Evolutionary conservation across 1,284 basidiomycete species (phyloP), one percentile per base, ranked within the genome.

Genomic region (Singerocomus rubriflavus): DNA sequence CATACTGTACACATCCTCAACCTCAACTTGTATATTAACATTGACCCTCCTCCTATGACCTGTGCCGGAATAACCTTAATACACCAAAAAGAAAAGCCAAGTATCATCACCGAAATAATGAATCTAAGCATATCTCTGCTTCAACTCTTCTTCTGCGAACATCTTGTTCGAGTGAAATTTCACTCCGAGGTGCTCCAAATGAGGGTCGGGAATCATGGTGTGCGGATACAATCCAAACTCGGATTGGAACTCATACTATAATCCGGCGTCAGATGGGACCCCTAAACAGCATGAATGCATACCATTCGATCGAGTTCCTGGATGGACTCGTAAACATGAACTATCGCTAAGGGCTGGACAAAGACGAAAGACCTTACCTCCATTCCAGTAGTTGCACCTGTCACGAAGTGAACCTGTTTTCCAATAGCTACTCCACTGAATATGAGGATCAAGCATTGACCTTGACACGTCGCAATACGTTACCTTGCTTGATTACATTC

Each of bases 231-330:
- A 33, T 14, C 63, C 61, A n/a, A 64, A 51, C 37, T 66, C 66
- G 13, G 57, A 60, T 43, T 58, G 62, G 44, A 54, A 63, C 4
- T n/a, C 57, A 9, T 51, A 67, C 68, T 66, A n/a, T n/a, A 21
- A 25, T 27, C 7, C 12, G 6, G 26, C 9, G 13, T 38, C 36
- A 48, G 46, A 37, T 31, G 10, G 27, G 3, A 26, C 42, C 14
- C 9, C 8, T 35, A 0, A 14, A 38, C 5, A 6, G 13, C 4
- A 9, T 21, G 9, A 41, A 52, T 29, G 51, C 63, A 14, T 33
- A 69, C 68, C 64, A 65, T 70, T 2, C 59, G 45, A 31, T 69
- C 68, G 5, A 64, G 4, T 49, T 66, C 64, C 52, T 62, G 26
- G 2, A 47, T 13, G n/a, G 6, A 29, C 44, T 32, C 4, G 27